Percentiles rank a stretch among this genome's conserved stretches.
phyloP scores from a whole-genome alignment of 129 eudicot species.

The Pittosporum tobira region DNA sequence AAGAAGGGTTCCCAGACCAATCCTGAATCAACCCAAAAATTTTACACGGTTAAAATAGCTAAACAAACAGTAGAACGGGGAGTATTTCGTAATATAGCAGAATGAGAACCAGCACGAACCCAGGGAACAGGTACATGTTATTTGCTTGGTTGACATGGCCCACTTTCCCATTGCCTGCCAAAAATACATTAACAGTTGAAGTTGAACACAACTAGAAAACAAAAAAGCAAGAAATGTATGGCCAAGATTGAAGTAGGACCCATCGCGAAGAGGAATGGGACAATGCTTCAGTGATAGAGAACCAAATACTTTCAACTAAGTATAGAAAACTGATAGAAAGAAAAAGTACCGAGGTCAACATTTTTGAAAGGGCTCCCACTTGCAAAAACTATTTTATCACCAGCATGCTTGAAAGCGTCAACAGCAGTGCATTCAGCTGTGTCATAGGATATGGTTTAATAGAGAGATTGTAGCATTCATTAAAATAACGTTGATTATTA shows the following conservation, averaged over 20 bases:
- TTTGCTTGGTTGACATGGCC: conserved; percentile 99
- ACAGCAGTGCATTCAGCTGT: conserved; percentile 97
- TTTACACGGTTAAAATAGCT: background rate
- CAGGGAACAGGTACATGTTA: conserved; percentile 97
- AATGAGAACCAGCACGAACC: conserved; percentile 41
- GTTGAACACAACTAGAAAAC: background rate
- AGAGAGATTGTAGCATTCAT: background rate
- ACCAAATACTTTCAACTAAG: background rate
- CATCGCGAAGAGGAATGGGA: background rate
- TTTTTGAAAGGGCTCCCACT: conserved; percentile 97
- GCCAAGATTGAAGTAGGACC: background rate
- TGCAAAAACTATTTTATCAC: conserved; percentile 82
- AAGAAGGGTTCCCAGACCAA: conserved; percentile 94
- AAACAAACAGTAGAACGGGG: background rate
- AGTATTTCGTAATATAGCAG: conserved; percentile 7
- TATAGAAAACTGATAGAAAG: background rate
- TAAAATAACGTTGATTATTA: conserved; percentile 1
- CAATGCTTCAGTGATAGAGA: background rate
- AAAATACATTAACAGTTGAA: conserved; percentile 3
- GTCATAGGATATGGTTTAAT: conserved; percentile 18
- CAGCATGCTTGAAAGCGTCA: conserved; percentile 91
- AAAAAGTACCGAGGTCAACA: conserved; percentile 71
- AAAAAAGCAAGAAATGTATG: background rate
- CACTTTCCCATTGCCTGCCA: conserved; percentile 81
- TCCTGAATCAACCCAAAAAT: conserved; percentile 37